Conservation (phyloP, 805 yeast genomes). For the Pichia insulana region DNA sequence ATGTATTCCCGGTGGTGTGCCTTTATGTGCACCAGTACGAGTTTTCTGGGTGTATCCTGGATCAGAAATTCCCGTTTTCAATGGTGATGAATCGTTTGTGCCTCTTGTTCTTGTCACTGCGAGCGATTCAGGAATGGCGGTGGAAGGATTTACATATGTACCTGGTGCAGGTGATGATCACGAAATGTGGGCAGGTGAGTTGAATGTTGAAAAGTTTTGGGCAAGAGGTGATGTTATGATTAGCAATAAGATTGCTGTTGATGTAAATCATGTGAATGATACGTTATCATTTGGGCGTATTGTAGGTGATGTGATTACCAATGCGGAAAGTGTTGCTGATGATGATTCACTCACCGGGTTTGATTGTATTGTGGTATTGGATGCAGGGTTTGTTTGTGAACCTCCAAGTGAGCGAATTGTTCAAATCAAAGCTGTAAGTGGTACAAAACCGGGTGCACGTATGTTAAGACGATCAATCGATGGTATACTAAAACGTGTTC, state of each 20-base stretch:
- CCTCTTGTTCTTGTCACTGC: conserved; percentile 51
- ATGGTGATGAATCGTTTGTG: conserved; percentile 18
- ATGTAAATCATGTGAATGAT: conserved; percentile 10
- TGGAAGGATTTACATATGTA: conserved; percentile 51
- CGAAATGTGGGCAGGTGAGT: conserved; percentile 65
- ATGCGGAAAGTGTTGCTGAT: background rate
- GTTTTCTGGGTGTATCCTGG: conserved; percentile 70
- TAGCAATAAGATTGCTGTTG: background rate
- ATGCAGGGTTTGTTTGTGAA: conserved; percentile 2
- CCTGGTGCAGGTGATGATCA: conserved; percentile 97
- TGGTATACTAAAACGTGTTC: conserved; percentile 27
- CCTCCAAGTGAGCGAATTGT: too few relatives aligned
- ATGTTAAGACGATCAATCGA: conserved; percentile 43
- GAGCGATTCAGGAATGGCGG: conserved; percentile 44
- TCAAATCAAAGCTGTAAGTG: background rate
- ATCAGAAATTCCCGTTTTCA: conserved; percentile 9
- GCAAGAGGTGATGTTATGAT: conserved; percentile 17
- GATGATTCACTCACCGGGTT: conserved; percentile 3
- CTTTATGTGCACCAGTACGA: conserved; percentile 40
- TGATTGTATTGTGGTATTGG: conserved; percentile 23
- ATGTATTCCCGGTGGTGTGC: conserved; percentile 16
- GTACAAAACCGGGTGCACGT: conserved; percentile 59
- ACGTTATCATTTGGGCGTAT: conserved; percentile 21
- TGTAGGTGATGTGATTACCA: background rate
- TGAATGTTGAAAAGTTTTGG: conserved; percentile 57